Evolutionary conservation across 1,284 basidiomycete species (phyloP).

Genomic region (Irpex sp.): DNA sequence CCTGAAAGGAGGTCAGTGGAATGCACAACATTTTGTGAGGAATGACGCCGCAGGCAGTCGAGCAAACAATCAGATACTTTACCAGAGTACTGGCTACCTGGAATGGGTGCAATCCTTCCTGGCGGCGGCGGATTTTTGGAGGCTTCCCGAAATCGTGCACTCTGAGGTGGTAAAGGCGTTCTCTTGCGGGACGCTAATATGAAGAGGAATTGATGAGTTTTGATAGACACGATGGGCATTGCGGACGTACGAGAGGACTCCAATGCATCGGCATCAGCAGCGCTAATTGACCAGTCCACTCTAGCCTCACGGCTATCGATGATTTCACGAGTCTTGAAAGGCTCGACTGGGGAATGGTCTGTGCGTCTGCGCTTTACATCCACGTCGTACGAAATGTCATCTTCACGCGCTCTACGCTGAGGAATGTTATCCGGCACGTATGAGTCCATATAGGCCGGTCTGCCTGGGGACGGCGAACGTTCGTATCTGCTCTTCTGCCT

Average conservation of each 20-base stretch:
- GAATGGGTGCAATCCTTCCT: slow-evolving; percentile 2
- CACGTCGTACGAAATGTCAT: slow-evolving; percentile 17
- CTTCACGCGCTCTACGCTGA: slow-evolving; percentile 26
- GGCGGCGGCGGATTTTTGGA: slow-evolving; percentile 15
- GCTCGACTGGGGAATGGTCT: slow-evolving; percentile 22
- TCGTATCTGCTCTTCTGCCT: slow-evolving; percentile 9
- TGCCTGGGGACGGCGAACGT: slow-evolving; percentile 14
- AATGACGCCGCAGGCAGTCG: neutral
- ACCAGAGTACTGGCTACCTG: neutral
- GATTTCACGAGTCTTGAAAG: slow-evolving; percentile 13
- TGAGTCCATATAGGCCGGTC: slow-evolving; percentile 10
- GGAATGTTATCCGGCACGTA: slow-evolving; percentile 23
- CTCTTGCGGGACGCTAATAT: slow-evolving; percentile 18
- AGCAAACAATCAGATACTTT: neutral
- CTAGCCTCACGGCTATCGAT: slow-evolving; percentile 14
- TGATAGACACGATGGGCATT: slow-evolving; percentile 23
- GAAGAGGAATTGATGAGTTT: slow-evolving; percentile 9
- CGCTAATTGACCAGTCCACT: slow-evolving; percentile 23
- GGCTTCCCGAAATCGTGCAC: slow-evolving; percentile 29
- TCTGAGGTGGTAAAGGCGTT: slow-evolving; percentile 28
- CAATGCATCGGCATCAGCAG: neutral
- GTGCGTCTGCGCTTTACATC: slow-evolving; percentile 31
- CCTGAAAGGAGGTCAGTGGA: slow-evolving; percentile 14
- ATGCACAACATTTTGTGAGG: neutral
- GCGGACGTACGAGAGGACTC: slow-evolving; percentile 37